phyloP scores from a whole-genome alignment of 164 flowering plant genomes.

The Dillenia suffruticosa region DNA sequence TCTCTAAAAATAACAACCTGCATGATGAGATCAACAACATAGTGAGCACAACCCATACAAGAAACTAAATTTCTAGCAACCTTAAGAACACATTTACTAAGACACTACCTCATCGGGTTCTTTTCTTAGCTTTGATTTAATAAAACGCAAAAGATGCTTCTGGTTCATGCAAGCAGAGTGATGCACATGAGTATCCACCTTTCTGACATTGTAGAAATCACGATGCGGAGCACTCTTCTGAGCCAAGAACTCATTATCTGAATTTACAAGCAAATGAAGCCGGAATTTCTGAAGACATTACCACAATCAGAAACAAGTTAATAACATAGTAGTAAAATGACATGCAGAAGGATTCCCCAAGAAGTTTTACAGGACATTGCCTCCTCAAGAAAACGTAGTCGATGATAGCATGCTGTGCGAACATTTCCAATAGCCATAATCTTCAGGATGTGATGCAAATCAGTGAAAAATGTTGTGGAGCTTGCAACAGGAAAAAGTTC shows the following conservation, averaged over 20 bases:
- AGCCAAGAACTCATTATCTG: conserved; percentile 66
- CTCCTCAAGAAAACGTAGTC: conserved; percentile 69
- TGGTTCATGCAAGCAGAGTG: conserved; percentile 90
- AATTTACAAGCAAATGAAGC: conserved; percentile 58
- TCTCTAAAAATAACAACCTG: conserved; percentile 83
- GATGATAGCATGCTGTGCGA: conserved; percentile 56
- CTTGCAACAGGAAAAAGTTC: conserved; percentile 68
- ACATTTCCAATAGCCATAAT: conserved; percentile 53
- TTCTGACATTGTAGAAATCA: conserved; percentile 72
- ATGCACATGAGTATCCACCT: conserved; percentile 81
- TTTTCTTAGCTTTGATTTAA: conserved; percentile 62
- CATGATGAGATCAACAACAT: background rate
- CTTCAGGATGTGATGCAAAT: conserved; percentile 62
- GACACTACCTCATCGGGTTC: conserved; percentile 71
- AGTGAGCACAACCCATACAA: background rate
- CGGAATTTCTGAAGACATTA: conserved; percentile 50
- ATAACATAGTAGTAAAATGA: background rate
- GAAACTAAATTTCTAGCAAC: too few relatives aligned
- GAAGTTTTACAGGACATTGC: conserved; percentile 20
- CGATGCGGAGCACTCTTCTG: conserved; percentile 82
- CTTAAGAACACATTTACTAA: too few relatives aligned
- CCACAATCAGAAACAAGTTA: conserved; percentile 5
- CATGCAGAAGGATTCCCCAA: background rate
- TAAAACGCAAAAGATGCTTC: conserved; percentile 68
- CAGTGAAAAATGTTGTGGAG: conserved; percentile 74